These are phyloP conservation scores for Cronartium ribicola DNA, from an alignment of 1,284 basidiomycete genomes.

Conservation along the genomic window DNA sequence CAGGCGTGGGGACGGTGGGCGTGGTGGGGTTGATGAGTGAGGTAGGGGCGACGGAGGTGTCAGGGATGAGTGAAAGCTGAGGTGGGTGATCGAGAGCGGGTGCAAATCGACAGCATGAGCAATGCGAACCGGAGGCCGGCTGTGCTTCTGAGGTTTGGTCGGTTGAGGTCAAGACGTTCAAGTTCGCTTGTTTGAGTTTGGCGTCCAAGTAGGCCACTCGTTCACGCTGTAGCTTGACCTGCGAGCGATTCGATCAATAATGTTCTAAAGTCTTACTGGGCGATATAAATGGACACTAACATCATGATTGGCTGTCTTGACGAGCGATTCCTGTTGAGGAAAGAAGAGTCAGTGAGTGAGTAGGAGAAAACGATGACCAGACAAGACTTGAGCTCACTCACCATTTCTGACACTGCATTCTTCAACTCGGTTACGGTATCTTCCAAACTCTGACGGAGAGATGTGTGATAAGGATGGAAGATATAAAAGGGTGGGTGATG, in stretches of 20 bases:
- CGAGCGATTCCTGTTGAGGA: constrained; percentile 12
- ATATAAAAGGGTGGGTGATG: not conserved
- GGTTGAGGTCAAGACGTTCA: not conserved
- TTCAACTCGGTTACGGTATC: constrained; percentile 24
- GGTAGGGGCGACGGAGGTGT: not conserved
- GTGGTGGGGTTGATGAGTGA: constrained; percentile 4
- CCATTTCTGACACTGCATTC: constrained; percentile 27
- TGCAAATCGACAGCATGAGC: constrained; percentile 32
- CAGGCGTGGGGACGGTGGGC: not conserved
- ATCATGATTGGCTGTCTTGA: constrained; percentile 30
- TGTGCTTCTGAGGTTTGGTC: no score
- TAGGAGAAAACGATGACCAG: no score
- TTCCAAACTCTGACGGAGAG: constrained; percentile 17
- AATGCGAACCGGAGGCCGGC: constrained; percentile 17
- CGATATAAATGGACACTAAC: constrained; percentile 14
- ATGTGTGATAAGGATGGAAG: not conserved
- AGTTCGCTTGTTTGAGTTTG: constrained; percentile 7
- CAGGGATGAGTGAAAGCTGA: not conserved
- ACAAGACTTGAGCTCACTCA: no score
- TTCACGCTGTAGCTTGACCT: constrained; percentile 21
- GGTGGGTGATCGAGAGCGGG: not conserved
- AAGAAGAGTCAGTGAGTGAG: no score
- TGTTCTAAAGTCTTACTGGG: not conserved
- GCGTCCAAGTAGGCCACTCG: constrained; percentile 7
- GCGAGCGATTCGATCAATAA: not conserved